Evolutionary conservation across 1,284 basidiomycete genomes (phyloP).

Genomic region (Chiua sp.): DNA sequence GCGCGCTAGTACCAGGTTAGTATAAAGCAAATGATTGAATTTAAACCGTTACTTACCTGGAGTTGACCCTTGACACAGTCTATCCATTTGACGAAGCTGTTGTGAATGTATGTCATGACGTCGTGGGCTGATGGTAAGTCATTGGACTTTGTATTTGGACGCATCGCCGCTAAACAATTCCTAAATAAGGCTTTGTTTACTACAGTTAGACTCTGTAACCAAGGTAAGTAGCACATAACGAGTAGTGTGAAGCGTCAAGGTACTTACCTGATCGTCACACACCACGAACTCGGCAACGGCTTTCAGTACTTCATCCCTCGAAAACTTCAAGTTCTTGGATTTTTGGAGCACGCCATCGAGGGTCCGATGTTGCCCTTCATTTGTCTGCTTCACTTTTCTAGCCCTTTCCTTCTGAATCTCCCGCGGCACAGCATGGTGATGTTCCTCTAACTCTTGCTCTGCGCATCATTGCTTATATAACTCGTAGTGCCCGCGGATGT

Average conservation of each 20-base stretch:
- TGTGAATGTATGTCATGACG: neutral
- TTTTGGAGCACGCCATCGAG: neutral
- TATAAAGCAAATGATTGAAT: neutral
- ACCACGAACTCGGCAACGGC: neutral
- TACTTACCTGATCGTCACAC: neutral
- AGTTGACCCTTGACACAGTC: neutral
- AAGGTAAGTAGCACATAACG: neutral
- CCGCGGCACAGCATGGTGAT: neutral
- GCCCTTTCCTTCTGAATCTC: neutral
- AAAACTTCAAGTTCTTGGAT: neutral
- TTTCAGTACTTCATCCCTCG: neutral
- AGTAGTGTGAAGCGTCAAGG: neutral
- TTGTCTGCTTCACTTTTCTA: neutral
- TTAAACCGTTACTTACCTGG: neutral
- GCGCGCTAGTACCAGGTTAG: too few relatives aligned
- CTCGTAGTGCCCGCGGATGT: neutral
- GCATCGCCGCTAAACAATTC: neutral
- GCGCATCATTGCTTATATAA: neutral
- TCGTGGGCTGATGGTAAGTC: neutral
- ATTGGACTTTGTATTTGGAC: neutral
- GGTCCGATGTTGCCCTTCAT: too few relatives aligned
- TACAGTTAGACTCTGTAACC: neutral
- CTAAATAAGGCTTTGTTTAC: neutral
- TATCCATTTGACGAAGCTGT: neutral
- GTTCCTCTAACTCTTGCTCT: neutral